phyloP scores from a whole-genome alignment of 2,329 filamentous ascomycete genomes.

The Penicillium sp. region DNA sequence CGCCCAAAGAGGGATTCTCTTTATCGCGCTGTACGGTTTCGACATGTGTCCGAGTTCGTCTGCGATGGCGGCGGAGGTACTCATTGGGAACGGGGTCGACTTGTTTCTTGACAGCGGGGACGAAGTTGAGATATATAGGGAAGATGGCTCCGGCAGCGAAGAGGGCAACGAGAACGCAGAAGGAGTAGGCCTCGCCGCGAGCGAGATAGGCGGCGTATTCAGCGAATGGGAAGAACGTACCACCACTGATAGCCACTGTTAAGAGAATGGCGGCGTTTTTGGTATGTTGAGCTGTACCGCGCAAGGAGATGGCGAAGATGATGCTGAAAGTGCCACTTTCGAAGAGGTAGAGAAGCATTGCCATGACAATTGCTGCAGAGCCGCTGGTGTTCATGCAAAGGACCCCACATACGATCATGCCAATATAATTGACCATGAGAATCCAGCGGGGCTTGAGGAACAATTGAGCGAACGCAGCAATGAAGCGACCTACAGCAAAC shows the following conservation, averaged over 20 bases:
- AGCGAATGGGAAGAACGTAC: conserved; percentile 58
- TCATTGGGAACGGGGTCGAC: conserved; percentile 52
- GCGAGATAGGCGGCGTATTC: conserved; percentile 49
- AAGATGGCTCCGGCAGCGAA: conserved; percentile 56
- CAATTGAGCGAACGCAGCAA: conserved; percentile 55
- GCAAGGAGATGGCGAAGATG: conserved; percentile 60
- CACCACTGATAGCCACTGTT: conserved; percentile 57
- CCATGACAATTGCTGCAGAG: conserved; percentile 48
- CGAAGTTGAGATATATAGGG: conserved; percentile 56
- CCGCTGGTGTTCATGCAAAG: conserved; percentile 55
- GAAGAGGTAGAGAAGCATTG: conserved; percentile 59
- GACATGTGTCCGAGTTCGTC: conserved; percentile 17
- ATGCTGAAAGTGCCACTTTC: conserved; percentile 63
- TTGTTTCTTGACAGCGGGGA: conserved; percentile 51
- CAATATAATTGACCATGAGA: conserved; percentile 56
- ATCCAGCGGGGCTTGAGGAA: conserved; percentile 61
- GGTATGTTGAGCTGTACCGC: conserved; percentile 60
- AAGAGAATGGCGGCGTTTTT: conserved; percentile 58
- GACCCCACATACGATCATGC: conserved; percentile 54
- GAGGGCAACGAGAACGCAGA: conserved; percentile 55
- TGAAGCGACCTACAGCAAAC: conserved; percentile 61
- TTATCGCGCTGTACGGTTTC: conserved; percentile 28
- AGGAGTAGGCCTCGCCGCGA: conserved; percentile 50
- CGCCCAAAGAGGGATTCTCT: conserved; percentile 31
- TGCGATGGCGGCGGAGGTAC: conserved; percentile 33